phyloP scores from a whole-genome alignment of 2,329 filamentous ascomycete species.

The Coleophoma cylindrospora region DNA sequence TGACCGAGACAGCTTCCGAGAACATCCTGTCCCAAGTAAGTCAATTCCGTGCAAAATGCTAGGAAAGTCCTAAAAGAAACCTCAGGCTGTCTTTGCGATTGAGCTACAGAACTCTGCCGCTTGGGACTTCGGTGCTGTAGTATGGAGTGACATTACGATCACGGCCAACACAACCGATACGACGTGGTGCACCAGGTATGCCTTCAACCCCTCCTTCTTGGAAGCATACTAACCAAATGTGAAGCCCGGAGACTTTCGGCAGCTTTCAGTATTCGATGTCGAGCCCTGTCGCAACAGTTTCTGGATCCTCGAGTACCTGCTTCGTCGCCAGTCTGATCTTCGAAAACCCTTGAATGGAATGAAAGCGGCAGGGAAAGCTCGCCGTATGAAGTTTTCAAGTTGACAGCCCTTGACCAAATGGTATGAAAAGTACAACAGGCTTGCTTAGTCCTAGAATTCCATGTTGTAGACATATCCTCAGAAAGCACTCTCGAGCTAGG shows the following conservation, averaged over 20 bases:
- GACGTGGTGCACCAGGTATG: not conserved
- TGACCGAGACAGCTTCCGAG: not conserved
- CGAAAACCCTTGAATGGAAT: not conserved
- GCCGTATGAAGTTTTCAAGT: too few relatives aligned
- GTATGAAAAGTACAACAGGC: not conserved
- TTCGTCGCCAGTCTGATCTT: not conserved
- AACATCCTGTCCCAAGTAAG: not conserved
- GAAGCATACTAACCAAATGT: not conserved
- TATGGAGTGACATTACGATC: conserved; percentile 1
- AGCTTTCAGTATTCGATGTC: not conserved
- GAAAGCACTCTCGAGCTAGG: too few relatives aligned
- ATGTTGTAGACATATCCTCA: too few relatives aligned
- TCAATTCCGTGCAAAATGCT: too few relatives aligned
- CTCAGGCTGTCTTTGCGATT: not conserved
- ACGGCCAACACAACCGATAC: not conserved
- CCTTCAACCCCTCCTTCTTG: not conserved
- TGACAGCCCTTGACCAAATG: not conserved
- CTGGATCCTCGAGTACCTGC: not conserved
- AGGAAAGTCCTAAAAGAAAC: too few relatives aligned
- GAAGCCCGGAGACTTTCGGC: not conserved
- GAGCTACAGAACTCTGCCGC: not conserved
- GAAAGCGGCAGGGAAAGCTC: not conserved
- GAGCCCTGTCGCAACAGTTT: not conserved
- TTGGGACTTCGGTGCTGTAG: not conserved
- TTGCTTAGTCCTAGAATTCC: too few relatives aligned